Base-by-base conservation (phyloP, 495 filamentous ascomycete species). In the Daldinia vernicosa region DNA sequence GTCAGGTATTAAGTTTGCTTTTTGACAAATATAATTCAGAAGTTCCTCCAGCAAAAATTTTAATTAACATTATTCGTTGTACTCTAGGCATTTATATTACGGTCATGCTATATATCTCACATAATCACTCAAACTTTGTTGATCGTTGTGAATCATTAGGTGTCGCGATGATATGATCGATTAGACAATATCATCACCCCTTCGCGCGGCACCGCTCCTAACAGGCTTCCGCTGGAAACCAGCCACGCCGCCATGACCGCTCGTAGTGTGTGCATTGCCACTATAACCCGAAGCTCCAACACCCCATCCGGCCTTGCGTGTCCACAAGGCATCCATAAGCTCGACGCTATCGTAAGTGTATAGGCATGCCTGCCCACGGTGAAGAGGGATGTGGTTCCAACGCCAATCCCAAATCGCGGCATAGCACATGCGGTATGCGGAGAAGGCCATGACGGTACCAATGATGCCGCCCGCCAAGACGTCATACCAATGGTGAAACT, bases 401-500 rank as follows among this genome's bases (percentile, higher is more conserved):
- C 87, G 74, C 79, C 81, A 90, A 69, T 90, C 88, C 83, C 84
- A 89, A 54, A 90, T 80, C 2, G 79, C 67, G 1, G 87, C 87
- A 65, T 86, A 90, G 26, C 80, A 80, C 83, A 87, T 85, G 43
- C 88, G 80, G 72, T 90, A 91, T 0, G 80, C 75, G 24, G 81
- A 78, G 47, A 89, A 82, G 0, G 88, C 87, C 77, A 87, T 83
- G n/a, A 82, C 57, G 5, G 81, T 82, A 2, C 89, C 89, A 57
- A 91, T 87, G 27, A 84, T 67, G 2, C 79, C 84, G 6, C 89
- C 89, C 15, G 81, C 84, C 5, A 88, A 51, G 4, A 88, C 79
- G 40, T 91, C 89, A 55, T 87, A 88, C 84, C 84, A 87, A 75
- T 89, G 83, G 63, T 90, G 88, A 57, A 83, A 87, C 77, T 83